These are phyloP conservation scores for Vickermania spadyakhi DNA, from an alignment of 208 protist species.

Conservation along the genomic window DNA sequence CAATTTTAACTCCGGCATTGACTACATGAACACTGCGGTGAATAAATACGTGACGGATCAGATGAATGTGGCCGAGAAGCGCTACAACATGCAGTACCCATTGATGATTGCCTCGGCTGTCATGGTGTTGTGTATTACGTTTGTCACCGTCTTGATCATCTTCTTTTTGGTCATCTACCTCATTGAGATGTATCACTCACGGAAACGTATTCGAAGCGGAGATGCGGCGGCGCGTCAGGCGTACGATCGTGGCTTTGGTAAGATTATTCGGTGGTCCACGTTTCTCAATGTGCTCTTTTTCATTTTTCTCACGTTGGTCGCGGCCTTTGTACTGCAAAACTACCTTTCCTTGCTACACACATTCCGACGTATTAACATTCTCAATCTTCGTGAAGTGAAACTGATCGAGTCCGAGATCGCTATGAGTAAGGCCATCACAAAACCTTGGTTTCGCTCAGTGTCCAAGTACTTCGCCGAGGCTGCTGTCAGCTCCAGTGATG, in stretches of 20 bases:
- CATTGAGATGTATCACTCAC: not conserved
- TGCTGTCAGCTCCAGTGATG: not conserved
- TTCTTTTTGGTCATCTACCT: constrained; percentile 3
- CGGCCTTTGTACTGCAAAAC: not conserved
- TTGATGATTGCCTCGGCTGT: not conserved
- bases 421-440: not conserved
- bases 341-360: not conserved
- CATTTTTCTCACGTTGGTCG: not conserved
- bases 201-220: not conserved
- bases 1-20: not conserved
- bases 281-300: constrained; percentile 5
- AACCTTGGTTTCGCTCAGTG: not conserved
- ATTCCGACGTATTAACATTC: constrained; percentile 1
- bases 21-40: not conserved
- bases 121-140: not conserved
- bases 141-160: not conserved
- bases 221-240: not conserved
- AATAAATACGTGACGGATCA: not conserved
- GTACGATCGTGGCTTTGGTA: not conserved
- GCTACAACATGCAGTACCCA: constrained; percentile 2
- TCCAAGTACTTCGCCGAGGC: constrained; percentile 2
- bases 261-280: constrained; percentile 1
- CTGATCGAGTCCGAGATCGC: not conserved
- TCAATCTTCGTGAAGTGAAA: not conserved
- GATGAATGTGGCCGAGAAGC: not conserved